phyloP scores from a whole-genome alignment of 2,329 filamentous ascomycete genomes.

The Metarhizium brunneum region DNA sequence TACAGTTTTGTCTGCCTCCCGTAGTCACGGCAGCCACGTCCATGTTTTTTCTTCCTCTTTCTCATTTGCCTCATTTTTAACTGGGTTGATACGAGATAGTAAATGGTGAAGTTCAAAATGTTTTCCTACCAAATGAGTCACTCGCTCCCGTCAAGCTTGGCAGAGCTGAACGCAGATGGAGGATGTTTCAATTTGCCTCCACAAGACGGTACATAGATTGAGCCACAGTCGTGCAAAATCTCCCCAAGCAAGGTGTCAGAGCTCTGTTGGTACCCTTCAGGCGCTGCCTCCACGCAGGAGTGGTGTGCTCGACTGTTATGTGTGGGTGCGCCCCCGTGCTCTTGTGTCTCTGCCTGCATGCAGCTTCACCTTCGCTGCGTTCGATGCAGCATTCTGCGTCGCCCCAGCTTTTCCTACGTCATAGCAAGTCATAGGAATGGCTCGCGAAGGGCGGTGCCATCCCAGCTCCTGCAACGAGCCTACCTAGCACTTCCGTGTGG shows the following conservation, averaged over 20 bases:
- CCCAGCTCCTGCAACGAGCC: not conserved
- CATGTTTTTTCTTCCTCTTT: not conserved
- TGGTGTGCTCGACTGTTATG: not conserved
- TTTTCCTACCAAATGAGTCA: too few species aligned
- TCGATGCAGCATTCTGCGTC: not conserved
- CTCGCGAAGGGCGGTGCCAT: not conserved
- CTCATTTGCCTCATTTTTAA: too few species aligned
- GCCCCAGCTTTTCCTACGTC: slow-evolving; percentile 7
- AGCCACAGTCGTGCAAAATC: not conserved
- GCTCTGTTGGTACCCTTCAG: too few species aligned
- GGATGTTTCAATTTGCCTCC: too few species aligned
- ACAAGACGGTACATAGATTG: not conserved
- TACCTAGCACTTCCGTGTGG: not conserved
- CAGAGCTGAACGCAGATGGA: not conserved
- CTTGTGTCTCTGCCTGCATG: not conserved
- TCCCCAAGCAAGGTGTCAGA: not conserved
- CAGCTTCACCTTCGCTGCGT: not conserved
- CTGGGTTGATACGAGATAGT: too few species aligned
- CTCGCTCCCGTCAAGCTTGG: not conserved
- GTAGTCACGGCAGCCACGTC: not conserved
- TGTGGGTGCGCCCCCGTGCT: not conserved
- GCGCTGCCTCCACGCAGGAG: not conserved
- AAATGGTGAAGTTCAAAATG: too few species aligned
- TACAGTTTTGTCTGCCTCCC: not conserved
- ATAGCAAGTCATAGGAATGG: slow-evolving; percentile 10